Evolutionary conservation across 2,329 filamentous ascomycete species (phyloP).

Genomic region (Grosmannia clavigera): DNA sequence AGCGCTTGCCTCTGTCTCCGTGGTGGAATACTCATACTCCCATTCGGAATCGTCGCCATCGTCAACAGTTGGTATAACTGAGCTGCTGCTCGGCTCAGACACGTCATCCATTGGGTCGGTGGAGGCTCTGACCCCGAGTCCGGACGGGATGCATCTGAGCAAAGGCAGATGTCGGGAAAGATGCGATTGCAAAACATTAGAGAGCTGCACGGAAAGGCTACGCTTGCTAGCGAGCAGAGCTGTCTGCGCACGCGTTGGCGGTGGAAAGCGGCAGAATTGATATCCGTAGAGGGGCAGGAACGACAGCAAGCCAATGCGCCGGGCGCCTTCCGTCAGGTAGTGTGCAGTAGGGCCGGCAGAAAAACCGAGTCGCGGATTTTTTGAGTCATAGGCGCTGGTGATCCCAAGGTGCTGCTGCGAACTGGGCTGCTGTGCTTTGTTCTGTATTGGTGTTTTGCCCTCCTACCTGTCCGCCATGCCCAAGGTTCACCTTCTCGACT

Average conservation of each 20-base stretch:
- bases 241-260: neutral
- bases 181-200: too few species aligned
- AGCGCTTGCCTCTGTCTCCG: slow-evolving; percentile 44
- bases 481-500: slow-evolving; percentile 68
- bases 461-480: slow-evolving; percentile 23
- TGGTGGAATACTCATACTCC: slow-evolving; percentile 55
- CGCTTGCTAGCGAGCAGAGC: too few species aligned
- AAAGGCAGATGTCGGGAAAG: neutral
- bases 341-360: neutral
- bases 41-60: slow-evolving; percentile 35
- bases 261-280: neutral
- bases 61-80: neutral
- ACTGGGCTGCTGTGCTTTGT: neutral
- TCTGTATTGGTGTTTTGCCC: neutral
- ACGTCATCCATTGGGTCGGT: neutral
- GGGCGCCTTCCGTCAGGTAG: neutral
- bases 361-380: neutral
- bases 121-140: neutral
- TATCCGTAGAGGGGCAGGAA: neutral
- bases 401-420: neutral
- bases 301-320: neutral
- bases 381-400: neutral
- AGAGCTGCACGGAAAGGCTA: neutral
- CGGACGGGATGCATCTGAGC: neutral
- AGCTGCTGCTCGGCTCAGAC: neutral